These are phyloP conservation scores for Sorghum bicolor DNA, from an alignment of 176 grass and related monocot genomes.

Conservation along the genomic window DNA sequence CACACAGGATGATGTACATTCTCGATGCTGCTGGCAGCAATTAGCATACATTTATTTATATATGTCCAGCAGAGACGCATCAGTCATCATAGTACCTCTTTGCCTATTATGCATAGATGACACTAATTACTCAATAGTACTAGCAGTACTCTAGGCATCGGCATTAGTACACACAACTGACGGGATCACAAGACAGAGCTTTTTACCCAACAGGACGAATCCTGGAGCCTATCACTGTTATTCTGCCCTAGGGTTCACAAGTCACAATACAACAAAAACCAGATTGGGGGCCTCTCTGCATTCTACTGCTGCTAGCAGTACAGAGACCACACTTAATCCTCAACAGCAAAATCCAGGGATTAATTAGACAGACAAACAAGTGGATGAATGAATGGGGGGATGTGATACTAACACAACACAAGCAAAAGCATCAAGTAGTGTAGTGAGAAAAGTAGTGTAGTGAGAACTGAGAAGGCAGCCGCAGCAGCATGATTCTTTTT, in stretches of 20 bases:
- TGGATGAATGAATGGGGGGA: not conserved
- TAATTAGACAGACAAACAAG: not conserved
- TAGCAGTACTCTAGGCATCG: not conserved
- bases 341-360: slow-evolving; percentile 12
- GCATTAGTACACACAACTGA: not conserved
- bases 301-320: not conserved
- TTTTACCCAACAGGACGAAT: not conserved
- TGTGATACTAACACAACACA: not conserved
- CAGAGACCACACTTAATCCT: not conserved
- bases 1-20: not conserved
- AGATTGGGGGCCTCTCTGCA: slow-evolving; percentile 7
- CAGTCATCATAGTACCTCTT: not conserved
- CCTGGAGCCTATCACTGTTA: slow-evolving; percentile 11
- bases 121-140: not conserved
- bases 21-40: not conserved
- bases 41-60: not conserved
- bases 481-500: not conserved
- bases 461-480: not conserved
- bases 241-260: slow-evolving; percentile 32
- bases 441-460: not conserved
- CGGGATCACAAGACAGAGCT: not conserved
- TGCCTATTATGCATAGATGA: not conserved
- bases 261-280: slow-evolving; percentile 20
- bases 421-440: not conserved
- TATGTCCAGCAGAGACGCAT: not conserved